Conservation (phyloP, 176 grass and related monocot genomes). For the Hyparrhenia diplandra region DNA sequence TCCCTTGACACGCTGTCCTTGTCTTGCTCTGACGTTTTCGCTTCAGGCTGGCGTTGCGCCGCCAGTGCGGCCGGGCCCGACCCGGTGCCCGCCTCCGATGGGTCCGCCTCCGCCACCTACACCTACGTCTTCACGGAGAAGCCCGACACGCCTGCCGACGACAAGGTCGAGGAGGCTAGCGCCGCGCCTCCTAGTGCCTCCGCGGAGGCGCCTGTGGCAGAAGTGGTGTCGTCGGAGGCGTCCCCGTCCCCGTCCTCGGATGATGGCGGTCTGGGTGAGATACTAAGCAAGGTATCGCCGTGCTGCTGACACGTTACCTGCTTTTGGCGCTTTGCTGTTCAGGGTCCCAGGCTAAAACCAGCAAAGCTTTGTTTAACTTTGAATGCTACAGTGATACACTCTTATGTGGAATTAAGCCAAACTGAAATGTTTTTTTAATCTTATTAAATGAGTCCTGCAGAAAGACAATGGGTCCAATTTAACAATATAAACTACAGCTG, state of each 20-base stretch:
- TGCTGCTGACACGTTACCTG: background rate
- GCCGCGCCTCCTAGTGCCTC: background rate
- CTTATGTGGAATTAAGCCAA: background rate
- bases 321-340: background rate
- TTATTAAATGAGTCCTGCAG: background rate
- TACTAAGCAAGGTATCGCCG: slow-evolving; percentile 45
- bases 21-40: background rate
- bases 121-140: slow-evolving; percentile 35
- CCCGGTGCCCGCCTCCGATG: slow-evolving; percentile 36
- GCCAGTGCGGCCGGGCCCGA: slow-evolving; percentile 17
- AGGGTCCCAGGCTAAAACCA: background rate
- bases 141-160: slow-evolving; percentile 20
- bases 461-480: background rate
- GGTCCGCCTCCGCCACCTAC: slow-evolving; percentile 10
- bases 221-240: background rate
- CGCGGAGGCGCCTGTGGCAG: slow-evolving; percentile 9
- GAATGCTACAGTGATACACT: background rate
- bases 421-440: background rate
- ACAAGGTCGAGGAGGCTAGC: background rate
- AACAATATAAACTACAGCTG: background rate
- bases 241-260: background rate
- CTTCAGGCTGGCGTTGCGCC: slow-evolving; percentile 39
- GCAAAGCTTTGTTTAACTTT: background rate
- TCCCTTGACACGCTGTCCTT: background rate
- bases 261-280: background rate